Evolutionary conservation across 1,284 basidiomycete genomes (phyloP), one percentile per base, ranked within the genome.

Genomic region (Tilletia horrida): DNA sequence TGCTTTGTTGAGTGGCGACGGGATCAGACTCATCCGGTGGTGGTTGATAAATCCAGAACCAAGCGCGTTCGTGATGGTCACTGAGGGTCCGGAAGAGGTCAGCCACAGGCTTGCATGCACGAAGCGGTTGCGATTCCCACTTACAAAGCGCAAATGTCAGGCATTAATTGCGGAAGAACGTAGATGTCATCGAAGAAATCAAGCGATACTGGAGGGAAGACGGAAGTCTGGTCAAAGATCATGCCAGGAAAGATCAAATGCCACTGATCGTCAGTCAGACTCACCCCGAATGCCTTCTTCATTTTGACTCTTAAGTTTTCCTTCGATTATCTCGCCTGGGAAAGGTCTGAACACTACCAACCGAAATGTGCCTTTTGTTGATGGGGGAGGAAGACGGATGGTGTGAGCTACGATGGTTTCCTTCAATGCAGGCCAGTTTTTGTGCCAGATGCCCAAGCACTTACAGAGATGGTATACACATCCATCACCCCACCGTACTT

Each of bases 141-240:
- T 68, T 77, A 91, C 90, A 92, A 93, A 2, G 90, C 87, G 40
- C 87, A 88, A 1, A 90, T 90, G 74, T 88, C 86, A 3, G 91
- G 84, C 86, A 94, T 66, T 83, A 86, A 42, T 83, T 84, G 52
- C 85, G 90, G 79, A 0, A 83, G 83, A 61, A 97, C 87, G 80
- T 92, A 91, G 45, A 97, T 89, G 77, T 97, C 93, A 80, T 95
- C 91, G 78, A 97, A 98, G 84, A 98, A 97, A 16, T 89, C 90
- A 44, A 96, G 35, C 35, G 35, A 40, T 40, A 40, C 35, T 40
- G 35, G 35, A 40, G 11, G 6, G 35, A 11, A 40, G 35, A n/a
- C n/a, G n/a, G n/a, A n/a, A n/a, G n/a, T n/a, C n/a, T n/a, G n/a
- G n/a, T n/a, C n/a, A n/a, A n/a, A n/a, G n/a, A n/a, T n/a, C n/a